Percentiles rank a stretch among this genome's conserved stretches.
phyloP scores from a whole-genome alignment of 2,329 filamentous ascomycete species.

The Ascochyta viciae-villosae region DNA sequence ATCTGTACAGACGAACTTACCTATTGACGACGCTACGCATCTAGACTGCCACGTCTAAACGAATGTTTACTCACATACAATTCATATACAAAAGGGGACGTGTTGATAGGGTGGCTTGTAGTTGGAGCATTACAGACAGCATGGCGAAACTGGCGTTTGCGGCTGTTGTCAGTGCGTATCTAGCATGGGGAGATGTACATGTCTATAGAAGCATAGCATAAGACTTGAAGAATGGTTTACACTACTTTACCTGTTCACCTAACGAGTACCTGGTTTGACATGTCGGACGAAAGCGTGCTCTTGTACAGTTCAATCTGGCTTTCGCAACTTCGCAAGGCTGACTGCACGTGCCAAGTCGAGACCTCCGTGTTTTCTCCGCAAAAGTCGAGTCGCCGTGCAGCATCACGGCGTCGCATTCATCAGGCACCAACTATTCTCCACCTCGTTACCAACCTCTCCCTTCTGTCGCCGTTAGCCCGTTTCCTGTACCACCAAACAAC shows the following conservation, averaged over 20 bases:
- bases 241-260: background rate
- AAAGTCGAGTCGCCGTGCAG: constrained; percentile 31
- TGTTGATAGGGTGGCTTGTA: constrained; percentile 32
- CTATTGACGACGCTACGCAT: constrained; percentile 42
- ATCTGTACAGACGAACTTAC: constrained; percentile 21
- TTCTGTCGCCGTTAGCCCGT: background rate
- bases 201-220: constrained; percentile 16
- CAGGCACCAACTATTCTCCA: background rate
- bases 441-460: background rate
- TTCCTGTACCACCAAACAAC: background rate
- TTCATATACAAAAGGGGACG: constrained; percentile 26
- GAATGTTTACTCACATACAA: constrained; percentile 31
- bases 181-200: constrained; percentile 16
- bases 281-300: background rate
- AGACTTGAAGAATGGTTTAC: constrained; percentile 1
- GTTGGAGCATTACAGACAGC: background rate
- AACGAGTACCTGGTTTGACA: background rate
- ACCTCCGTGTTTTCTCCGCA: constrained; percentile 46
- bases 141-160: constrained; percentile 17
- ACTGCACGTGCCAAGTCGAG: constrained; percentile 25
- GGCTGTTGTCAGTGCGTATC: constrained; percentile 17
- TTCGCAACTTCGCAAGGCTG: background rate
- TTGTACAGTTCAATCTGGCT: too few species aligned
- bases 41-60: constrained; percentile 33
- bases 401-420: constrained; percentile 2